A percentile compares a stretch with the other conserved stretches of the same genome.
phyloP scores from a whole-genome alignment of 352 stramenopile species.

The Globisporangium abappressorium region DNA sequence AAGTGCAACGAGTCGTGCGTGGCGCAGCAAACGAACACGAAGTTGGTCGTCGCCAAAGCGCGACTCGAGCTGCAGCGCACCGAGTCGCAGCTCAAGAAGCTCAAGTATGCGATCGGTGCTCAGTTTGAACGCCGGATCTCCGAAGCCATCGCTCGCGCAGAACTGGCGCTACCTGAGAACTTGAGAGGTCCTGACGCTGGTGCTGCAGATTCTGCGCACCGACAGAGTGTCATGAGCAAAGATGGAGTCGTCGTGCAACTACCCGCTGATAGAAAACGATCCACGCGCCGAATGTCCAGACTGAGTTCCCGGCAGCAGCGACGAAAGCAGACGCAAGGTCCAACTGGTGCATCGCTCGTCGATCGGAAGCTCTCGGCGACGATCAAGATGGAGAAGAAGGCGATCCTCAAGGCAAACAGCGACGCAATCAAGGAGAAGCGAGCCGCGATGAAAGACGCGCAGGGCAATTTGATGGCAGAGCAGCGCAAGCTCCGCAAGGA shows the following conservation, averaged over 20 bases:
- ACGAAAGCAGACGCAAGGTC: constrained; percentile 4
- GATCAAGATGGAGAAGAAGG: constrained; percentile 55
- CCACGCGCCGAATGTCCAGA: constrained; percentile 7
- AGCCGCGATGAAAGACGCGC: constrained; percentile 37
- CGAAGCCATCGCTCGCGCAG: constrained; percentile 36
- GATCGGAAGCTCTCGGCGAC: constrained; percentile 40
- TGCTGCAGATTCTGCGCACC: background rate
- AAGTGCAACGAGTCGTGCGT: constrained; percentile 59
- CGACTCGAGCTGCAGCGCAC: constrained; percentile 48
- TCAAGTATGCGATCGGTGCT: constrained; percentile 47
- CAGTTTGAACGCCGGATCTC: constrained; percentile 56
- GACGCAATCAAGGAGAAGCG: constrained; percentile 41
- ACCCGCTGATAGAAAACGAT: background rate
- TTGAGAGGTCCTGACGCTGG: background rate
- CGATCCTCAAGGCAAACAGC: constrained; percentile 42
- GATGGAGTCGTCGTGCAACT: constrained; percentile 11
- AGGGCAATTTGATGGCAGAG: constrained; percentile 27
- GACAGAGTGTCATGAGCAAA: background rate
- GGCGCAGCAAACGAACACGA: constrained; percentile 34
- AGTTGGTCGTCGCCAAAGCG: constrained; percentile 35
- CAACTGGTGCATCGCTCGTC: background rate
- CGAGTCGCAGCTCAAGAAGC: constrained; percentile 55
- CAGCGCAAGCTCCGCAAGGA: constrained; percentile 36
- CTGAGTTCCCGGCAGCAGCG: constrained; percentile 2
- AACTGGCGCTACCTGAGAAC: constrained; percentile 6